Percentiles rank a stretch among this genome's conserved stretches.
phyloP scores from a whole-genome alignment of 257 asterid species.

The Coffea eugenioides region DNA sequence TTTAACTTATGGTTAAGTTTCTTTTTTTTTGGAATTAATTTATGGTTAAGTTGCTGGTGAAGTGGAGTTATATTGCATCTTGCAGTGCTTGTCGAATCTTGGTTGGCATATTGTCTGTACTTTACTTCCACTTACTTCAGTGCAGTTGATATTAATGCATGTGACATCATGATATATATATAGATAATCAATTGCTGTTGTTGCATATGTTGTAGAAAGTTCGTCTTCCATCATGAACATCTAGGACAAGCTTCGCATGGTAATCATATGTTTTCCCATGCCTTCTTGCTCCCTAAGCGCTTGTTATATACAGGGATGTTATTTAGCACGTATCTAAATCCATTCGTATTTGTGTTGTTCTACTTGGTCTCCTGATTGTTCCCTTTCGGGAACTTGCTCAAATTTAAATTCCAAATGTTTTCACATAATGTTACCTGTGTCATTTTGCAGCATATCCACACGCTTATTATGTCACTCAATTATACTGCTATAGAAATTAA shows the following conservation, averaged over 20 bases:
- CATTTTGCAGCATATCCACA: constrained; percentile 81
- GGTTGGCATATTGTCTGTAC: not conserved
- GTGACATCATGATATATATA: not conserved
- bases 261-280: not conserved
- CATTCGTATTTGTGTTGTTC: not conserved
- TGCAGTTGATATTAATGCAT: not conserved
- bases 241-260: not conserved
- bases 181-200: not conserved
- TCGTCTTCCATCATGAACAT: not conserved
- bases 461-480: constrained; percentile 69
- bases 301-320: not conserved
- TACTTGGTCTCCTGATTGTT: not conserved
- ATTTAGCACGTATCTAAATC: not conserved
- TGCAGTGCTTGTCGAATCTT: not conserved
- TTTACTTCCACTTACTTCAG: not conserved
- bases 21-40: not conserved
- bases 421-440: constrained; percentile 10
- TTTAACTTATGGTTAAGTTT: not conserved
- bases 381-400: not conserved
- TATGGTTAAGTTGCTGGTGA: not conserved
- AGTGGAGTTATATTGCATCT: not conserved
- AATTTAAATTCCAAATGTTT: not conserved
- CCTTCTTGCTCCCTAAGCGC: too few relatives aligned
- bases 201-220: not conserved
- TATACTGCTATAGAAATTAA: constrained; percentile 76